These are phyloP conservation scores for Thelonectria discophora DNA, from an alignment of 2,329 filamentous ascomycete genomes.

Conservation along the genomic window DNA sequence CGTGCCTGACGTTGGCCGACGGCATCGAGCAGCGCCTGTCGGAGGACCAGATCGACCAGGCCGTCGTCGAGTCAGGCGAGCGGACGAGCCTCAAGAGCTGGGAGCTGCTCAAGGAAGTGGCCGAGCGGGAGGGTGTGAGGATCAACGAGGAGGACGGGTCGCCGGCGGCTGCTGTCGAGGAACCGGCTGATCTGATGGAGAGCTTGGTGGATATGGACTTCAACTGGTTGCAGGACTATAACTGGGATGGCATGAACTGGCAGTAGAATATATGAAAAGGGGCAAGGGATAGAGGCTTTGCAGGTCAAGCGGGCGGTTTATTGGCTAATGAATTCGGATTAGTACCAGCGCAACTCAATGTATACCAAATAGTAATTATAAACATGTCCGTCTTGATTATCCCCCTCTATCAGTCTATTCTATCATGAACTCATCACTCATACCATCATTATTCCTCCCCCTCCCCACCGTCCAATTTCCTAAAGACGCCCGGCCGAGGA, in stretches of 20 bases:
- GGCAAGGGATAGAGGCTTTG: no score
- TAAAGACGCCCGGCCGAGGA: constrained; percentile 34
- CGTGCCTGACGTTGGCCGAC: constrained; percentile 46
- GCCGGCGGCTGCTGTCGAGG: constrained; percentile 10
- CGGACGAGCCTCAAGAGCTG: constrained; percentile 41
- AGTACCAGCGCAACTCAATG: no score
- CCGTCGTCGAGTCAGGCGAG: constrained; percentile 41
- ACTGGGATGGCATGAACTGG: constrained; percentile 36
- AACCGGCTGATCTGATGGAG: constrained; percentile 31
- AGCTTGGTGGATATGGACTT: constrained; percentile 39
- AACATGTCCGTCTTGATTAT: no score
- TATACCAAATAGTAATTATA: no score
- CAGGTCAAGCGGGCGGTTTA: no score
- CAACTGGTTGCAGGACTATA: constrained; percentile 40
- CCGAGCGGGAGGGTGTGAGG: constrained; percentile 38
- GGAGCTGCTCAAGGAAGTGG: constrained; percentile 47
- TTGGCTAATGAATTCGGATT: no score
- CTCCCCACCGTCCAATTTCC: neutral
- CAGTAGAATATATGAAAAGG: constrained; percentile 21
- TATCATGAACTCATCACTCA: neutral
- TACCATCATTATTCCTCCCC: neutral
- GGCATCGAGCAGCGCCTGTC: constrained; percentile 44
- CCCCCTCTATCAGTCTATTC: neutral
- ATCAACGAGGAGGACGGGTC: constrained; percentile 24
- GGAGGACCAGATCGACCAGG: constrained; percentile 44